A percentile compares a stretch with the other conserved stretches of the same genome.
Conservation (phyloP, 345 rosid species). For the Salix koriyanagi region DNA sequence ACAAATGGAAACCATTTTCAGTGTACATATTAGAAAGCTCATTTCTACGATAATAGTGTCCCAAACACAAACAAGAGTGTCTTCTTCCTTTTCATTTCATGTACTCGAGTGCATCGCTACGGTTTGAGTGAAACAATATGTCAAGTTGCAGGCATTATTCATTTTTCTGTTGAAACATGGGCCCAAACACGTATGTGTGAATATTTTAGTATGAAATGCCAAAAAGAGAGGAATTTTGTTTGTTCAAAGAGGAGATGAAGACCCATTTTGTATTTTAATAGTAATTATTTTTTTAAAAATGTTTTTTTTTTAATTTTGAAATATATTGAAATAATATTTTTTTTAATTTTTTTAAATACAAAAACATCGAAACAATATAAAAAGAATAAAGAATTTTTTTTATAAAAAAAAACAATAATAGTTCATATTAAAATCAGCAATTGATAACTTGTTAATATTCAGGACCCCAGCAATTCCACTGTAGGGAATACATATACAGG, state of each 20-base stretch:
- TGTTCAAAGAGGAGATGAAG: not conserved
- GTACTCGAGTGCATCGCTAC: not conserved
- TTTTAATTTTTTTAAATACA: no score
- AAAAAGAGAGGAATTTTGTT: not conserved
- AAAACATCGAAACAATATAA: no score
- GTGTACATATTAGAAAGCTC: not conserved
- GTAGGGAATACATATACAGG: conserved; percentile 21
- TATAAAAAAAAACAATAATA: no score
- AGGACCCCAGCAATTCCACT: conserved; percentile 18
- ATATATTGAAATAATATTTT: no score
- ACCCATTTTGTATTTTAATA: no score
- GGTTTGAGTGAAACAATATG: not conserved
- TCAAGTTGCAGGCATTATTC: not conserved
- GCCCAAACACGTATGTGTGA: not conserved
- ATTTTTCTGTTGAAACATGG: no score
- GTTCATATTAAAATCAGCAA: conserved; percentile 5
- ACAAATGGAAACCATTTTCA: not conserved
- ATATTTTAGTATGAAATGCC: not conserved
- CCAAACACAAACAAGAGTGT: not conserved
- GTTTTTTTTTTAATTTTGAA: no score
- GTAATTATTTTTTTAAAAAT: no score
- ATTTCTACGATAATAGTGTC: not conserved
- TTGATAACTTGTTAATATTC: conserved; percentile 11
- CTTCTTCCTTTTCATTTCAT: not conserved
- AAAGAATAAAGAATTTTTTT: no score